Conservation (phyloP, 306 rosid genomes). For the Glycine latifolia region DNA sequence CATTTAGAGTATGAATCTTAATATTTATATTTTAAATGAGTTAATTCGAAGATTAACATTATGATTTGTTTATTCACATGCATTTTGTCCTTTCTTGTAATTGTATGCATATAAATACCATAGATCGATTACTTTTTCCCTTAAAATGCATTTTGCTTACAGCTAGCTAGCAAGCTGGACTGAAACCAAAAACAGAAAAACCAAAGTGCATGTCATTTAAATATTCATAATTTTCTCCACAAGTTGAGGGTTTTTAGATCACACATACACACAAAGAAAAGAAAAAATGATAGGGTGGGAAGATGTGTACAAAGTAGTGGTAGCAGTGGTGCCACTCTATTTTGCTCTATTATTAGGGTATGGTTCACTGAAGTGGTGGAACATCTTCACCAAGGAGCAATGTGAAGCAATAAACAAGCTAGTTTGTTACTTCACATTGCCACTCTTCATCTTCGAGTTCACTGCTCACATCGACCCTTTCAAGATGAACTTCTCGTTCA, state of each 20-base stretch:
- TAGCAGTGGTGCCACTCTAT: conserved; percentile 79
- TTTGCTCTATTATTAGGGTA: conserved; percentile 81
- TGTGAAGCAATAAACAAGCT: conserved; percentile 85
- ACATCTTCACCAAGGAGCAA: conserved; percentile 73
- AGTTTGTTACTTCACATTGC: conserved; percentile 88
- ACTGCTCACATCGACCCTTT: conserved; percentile 82
- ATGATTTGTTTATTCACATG: conserved; percentile 17
- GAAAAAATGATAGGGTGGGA: conserved; percentile 80
- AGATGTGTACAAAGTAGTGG: conserved; percentile 84
- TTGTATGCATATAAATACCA: conserved; percentile 43
- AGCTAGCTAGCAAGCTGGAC: not conserved
- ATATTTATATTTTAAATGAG: not conserved
- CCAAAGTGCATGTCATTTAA: not conserved
- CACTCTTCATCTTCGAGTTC: conserved; percentile 88
- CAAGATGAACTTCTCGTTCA: conserved; percentile 68
- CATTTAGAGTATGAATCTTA: not conserved
- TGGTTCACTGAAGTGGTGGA: conserved; percentile 95
- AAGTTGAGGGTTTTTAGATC: not conserved
- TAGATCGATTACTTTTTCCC: conserved; percentile 1
- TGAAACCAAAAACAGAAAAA: not conserved
- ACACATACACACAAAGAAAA: not conserved
- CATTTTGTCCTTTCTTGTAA: conserved; percentile 28
- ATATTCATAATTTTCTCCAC: not conserved
- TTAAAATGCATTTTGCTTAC: conserved; percentile 31
- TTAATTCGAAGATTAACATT: not conserved